Evolutionary conservation across 805 yeast genomes (phyloP).

Genomic region (Barnettozyma sp.): DNA sequence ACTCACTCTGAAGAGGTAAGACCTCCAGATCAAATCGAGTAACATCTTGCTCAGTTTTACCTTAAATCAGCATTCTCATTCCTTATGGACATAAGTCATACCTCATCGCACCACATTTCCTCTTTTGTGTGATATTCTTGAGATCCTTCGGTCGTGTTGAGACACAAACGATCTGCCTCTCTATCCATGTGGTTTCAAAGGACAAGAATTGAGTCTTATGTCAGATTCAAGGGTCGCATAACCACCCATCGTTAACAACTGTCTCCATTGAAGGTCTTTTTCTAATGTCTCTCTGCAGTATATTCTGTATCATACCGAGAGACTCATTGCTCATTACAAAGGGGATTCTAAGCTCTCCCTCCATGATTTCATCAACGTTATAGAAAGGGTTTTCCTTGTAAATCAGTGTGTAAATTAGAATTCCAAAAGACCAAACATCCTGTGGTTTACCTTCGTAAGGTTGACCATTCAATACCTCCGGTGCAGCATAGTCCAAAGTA

Average conservation of each 20-base stretch:
- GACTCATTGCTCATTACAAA: slow-evolving; percentile 52
- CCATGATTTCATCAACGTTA: slow-evolving; percentile 92
- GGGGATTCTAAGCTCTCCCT: slow-evolving; percentile 76
- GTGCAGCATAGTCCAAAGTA: slow-evolving; percentile 95
- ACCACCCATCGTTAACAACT: slow-evolving; percentile 68
- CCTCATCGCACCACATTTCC: too few relatives aligned
- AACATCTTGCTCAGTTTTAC: slow-evolving; percentile 1
- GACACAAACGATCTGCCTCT: background rate
- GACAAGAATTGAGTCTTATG: too few relatives aligned
- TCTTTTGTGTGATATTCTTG: too few relatives aligned
- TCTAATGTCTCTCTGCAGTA: slow-evolving; percentile 60
- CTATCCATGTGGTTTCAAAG: background rate
- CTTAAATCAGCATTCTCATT: too few relatives aligned
- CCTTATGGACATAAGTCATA: too few relatives aligned
- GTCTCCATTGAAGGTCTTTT: slow-evolving; percentile 70
- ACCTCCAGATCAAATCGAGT: background rate
- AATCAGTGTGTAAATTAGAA: slow-evolving; percentile 78
- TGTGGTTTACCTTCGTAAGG: slow-evolving; percentile 91
- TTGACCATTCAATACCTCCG: slow-evolving; percentile 85
- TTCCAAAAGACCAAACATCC: slow-evolving; percentile 96
- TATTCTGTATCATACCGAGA: slow-evolving; percentile 50
- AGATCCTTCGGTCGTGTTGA: too few relatives aligned
- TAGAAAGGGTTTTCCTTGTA: slow-evolving; percentile 95
- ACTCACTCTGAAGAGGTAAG: slow-evolving; percentile 7
- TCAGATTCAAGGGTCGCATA: slow-evolving; percentile 19